Conservation (phyloP, 2,329 filamentous ascomycete genomes). For the Dendrostoma leiphaemia region DNA sequence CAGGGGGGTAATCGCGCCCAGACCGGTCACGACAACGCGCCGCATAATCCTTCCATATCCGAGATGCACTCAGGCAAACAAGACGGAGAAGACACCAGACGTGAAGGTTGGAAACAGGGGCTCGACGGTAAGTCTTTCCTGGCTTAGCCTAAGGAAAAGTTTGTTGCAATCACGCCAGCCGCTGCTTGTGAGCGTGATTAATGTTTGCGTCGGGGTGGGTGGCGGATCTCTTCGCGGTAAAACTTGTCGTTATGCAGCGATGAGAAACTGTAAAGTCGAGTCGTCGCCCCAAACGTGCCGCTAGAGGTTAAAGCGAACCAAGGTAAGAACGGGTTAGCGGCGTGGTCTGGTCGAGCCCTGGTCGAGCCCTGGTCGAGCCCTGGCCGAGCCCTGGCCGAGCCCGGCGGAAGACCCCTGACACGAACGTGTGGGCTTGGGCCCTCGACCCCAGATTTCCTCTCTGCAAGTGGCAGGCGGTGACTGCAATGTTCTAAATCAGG, state of each 20-base stretch:
- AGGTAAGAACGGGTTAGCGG: no score
- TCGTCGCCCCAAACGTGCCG: no score
- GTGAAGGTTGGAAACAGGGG: not conserved
- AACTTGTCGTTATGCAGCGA: no score
- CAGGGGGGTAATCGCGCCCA: slow-evolving; percentile 79
- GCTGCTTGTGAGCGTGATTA: not conserved
- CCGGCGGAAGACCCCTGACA: not conserved
- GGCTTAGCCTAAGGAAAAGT: not conserved
- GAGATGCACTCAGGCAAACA: not conserved
- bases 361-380: no score
- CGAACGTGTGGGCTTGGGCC: not conserved
- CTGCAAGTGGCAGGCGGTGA: not conserved
- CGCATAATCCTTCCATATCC: slow-evolving; percentile 53
- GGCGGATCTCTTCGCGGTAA: not conserved
- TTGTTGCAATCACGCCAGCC: not conserved
- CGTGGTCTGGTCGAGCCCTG: no score
- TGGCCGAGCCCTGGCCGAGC: no score
- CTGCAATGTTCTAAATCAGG: slow-evolving; percentile 2
- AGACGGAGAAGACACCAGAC: slow-evolving; percentile 1
- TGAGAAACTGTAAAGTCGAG: no score
- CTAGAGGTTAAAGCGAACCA: no score
- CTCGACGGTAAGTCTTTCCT: not conserved
- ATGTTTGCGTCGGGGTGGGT: not conserved
- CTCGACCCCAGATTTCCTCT: not conserved
- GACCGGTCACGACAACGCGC: slow-evolving; percentile 79